phyloP scores from a whole-genome alignment of 331 rosid genomes.

The Telfairia occidentalis region DNA sequence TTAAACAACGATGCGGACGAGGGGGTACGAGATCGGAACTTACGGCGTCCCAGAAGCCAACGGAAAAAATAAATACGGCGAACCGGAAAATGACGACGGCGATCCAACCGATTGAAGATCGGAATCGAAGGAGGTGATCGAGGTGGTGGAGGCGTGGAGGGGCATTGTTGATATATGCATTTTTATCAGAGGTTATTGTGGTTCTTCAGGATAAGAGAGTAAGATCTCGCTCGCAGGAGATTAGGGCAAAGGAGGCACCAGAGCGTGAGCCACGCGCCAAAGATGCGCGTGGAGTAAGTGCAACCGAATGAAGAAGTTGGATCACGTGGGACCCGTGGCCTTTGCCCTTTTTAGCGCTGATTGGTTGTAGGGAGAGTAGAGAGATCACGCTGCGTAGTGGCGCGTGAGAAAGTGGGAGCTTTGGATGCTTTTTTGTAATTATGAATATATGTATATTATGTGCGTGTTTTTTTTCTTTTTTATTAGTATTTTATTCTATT shows the following conservation, averaged over 20 bases:
- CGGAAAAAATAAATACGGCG: background rate
- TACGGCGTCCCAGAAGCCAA: conserved; percentile 21
- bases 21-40: conserved; percentile 12
- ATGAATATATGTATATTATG: background rate
- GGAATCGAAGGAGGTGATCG: conserved; percentile 27
- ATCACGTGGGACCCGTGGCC: conserved; percentile 14
- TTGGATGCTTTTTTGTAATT: conserved; percentile 1
- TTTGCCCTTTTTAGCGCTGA: conserved; percentile 1
- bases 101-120: conserved; percentile 37
- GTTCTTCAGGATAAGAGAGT: conserved; percentile 56
- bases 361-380: background rate
- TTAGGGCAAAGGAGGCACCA: conserved; percentile 49
- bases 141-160: conserved; percentile 22
- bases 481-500: background rate
- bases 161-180: conserved; percentile 57
- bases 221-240: conserved; percentile 68
- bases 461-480: background rate
- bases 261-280: conserved; percentile 47
- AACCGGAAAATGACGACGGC: conserved; percentile 17
- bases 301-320: background rate
- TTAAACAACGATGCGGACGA: background rate
- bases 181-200: conserved; percentile 30
- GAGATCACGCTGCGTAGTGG: background rate
- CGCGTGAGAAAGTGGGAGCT: background rate
- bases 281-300: conserved; percentile 25